These are phyloP conservation scores for Acacia confusa DNA, from an alignment of 306 rosid genomes.

Conservation along the genomic window DNA sequence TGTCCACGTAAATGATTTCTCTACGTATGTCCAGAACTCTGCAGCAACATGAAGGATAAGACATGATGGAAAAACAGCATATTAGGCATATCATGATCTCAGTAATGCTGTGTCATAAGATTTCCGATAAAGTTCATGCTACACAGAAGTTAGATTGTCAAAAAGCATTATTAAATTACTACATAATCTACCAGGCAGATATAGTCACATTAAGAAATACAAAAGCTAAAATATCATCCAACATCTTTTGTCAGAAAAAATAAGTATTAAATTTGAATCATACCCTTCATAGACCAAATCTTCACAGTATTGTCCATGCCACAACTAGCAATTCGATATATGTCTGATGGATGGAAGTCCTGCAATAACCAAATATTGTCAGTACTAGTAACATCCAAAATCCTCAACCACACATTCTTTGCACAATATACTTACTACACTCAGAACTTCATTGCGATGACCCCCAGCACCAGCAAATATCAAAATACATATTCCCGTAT, in stretches of 20 bases:
- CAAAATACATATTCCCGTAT: slow-evolving; percentile 88
- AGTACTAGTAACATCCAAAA: slow-evolving; percentile 8
- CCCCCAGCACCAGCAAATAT: slow-evolving; percentile 97
- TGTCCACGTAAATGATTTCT: slow-evolving; percentile 94
- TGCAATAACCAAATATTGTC: slow-evolving; percentile 36
- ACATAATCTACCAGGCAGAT: not conserved
- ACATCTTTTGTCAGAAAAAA: not conserved
- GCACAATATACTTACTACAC: slow-evolving; percentile 68
- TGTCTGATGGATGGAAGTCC: slow-evolving; percentile 97
- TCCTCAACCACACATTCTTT: slow-evolving; percentile 16
- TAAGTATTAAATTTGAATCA: not conserved
- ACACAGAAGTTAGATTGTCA: not conserved
- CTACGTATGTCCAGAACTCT: slow-evolving; percentile 95
- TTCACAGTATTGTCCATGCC: slow-evolving; percentile 98
- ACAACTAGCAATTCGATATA: slow-evolving; percentile 81
- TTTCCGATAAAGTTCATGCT: not conserved
- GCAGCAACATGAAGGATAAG: slow-evolving; percentile 39
- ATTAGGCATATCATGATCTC: not conserved
- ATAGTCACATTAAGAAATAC: not conserved
- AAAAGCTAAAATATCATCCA: not conserved
- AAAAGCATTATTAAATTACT: not conserved
- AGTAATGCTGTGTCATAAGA: not conserved
- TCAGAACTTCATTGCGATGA: slow-evolving; percentile 94
- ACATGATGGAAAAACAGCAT: not conserved
- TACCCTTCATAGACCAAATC: slow-evolving; percentile 99